Percentiles rank a stretch among this genome's conserved stretches.
Evolutionary conservation across 805 yeast genomes (phyloP).

Genomic region (Saturnispora saitoi): DNA sequence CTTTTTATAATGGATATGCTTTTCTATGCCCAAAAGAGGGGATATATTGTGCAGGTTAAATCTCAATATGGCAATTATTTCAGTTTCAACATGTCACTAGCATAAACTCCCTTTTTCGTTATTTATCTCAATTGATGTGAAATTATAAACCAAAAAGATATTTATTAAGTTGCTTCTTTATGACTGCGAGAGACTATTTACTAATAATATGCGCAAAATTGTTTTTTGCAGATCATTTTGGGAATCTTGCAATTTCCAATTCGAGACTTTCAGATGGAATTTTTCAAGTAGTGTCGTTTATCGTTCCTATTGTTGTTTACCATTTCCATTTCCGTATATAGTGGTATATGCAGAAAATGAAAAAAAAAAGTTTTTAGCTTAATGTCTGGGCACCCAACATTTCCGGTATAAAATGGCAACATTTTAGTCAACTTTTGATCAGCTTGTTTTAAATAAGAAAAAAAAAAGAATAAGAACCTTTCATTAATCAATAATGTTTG

Average conservation of each 20-base stretch:
- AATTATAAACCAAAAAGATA: too few relatives aligned
- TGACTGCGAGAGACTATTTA: too few relatives aligned
- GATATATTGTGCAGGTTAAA: not conserved
- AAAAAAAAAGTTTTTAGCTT: not conserved
- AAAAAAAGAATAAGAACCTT: not conserved
- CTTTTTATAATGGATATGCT: conserved; percentile 9
- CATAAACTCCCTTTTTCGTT: too few relatives aligned
- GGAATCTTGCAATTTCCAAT: not conserved
- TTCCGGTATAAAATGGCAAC: not conserved
- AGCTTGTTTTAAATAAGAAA: too few relatives aligned
- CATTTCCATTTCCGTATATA: not conserved
- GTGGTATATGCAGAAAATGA: not conserved
- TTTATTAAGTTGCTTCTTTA: too few relatives aligned
- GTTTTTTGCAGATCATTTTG: not conserved
- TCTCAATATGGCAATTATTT: conserved; percentile 1
- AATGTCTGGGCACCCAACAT: not conserved
- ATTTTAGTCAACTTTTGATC: too few relatives aligned
- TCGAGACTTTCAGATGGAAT: not conserved
- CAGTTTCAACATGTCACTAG: not conserved
- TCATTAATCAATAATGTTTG: not conserved
- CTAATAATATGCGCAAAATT: too few relatives aligned
- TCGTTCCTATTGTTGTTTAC: not conserved
- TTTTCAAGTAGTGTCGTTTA: not conserved
- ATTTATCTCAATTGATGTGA: too few relatives aligned
- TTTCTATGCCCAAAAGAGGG: conserved; percentile 4